Conservation (phyloP, 495 filamentous ascomycete species). For the Talaromyces adpressus region DNA sequence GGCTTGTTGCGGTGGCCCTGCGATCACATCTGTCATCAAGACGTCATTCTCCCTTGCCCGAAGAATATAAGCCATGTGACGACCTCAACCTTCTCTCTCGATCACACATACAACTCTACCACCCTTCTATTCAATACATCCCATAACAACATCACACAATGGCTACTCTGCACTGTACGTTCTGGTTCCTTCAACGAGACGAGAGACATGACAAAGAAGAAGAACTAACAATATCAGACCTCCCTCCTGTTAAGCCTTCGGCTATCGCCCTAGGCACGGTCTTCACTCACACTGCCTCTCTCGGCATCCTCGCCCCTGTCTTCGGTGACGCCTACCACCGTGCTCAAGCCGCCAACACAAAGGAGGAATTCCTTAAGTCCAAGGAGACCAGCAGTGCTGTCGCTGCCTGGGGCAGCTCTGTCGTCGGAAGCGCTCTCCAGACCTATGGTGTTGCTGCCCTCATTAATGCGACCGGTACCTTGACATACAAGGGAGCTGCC, state of each 20-base stretch:
- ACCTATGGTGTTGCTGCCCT: conserved; percentile 92
- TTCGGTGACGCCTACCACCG: conserved; percentile 95
- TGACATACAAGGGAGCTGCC: conserved; percentile 93
- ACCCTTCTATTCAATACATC: background rate
- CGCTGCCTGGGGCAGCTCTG: conserved; percentile 81
- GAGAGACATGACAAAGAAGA: background rate
- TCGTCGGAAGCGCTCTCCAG: conserved; percentile 83
- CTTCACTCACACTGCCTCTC: conserved; percentile 82
- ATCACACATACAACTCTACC: background rate
- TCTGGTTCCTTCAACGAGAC: conserved; percentile 2
- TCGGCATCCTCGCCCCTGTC: conserved; percentile 77
- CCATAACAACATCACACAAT: conserved; percentile 26
- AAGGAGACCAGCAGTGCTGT: conserved; percentile 86
- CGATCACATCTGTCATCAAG: background rate
- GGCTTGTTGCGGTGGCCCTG: background rate
- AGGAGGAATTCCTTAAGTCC: conserved; percentile 92
- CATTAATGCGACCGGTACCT: conserved; percentile 89
- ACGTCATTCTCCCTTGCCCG: background rate
- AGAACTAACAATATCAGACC: conserved; percentile 45
- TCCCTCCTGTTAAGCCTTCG: conserved; percentile 95
- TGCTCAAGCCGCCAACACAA: conserved; percentile 83
- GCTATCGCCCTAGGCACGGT: conserved; percentile 92
- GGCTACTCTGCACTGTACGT: conserved; percentile 60
- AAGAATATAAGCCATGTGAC: conserved; percentile 2
- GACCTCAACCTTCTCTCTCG: background rate